Base-by-base conservation (phyloP, 148 eudicot species). In the Amaranthus palmeri region DNA sequence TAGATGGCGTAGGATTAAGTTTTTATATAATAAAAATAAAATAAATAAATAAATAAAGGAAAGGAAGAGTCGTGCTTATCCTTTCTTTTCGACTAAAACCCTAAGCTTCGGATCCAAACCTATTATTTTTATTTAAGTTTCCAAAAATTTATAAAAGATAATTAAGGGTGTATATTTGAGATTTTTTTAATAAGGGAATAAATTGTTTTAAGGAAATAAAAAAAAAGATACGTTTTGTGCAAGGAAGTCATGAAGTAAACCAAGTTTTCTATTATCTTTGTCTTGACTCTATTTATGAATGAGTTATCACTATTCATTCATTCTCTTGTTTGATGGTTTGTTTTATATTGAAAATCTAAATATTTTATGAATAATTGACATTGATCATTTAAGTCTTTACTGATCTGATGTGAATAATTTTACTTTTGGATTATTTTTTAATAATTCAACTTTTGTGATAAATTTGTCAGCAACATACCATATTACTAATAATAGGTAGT, bases 211-310 rank as follows among this genome's bases (percentile, higher is more conserved):
- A 25, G 36, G 36, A 25, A 25, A 25, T 25, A 55, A 69, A 47
- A 18, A 49, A 8, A 15, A 54, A 74, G 77, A 84, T 86, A 82
- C 92, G 87, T 88, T 76, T 65, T 50, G 69, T 11, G 82, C 86
- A 84, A 88, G 92, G 83, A 88, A 88, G 64, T 70, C 73, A 65
- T 56, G 76, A 57, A 53, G 59, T 72, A 62, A 72, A 77, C 86
- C 82, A 75, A 73, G 82, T 76, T 83, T 58, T 1, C 72, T 51
- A 58, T 79, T 42, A 70, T 73, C 63, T 66, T 65, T 61, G 61
- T 61, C 74, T 12, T 7, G 49, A 44, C 49, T 61, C n/a, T 60
- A 10, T 51, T 65, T 55, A 15, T 40, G 36, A 25, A 25, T 25
- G 36, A 25, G 36, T 25, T 25, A 18, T 36, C 17, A 75, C 9